Conservation (phyloP, 768 basidiomycete genomes). For the Mycena belliarum region DNA sequence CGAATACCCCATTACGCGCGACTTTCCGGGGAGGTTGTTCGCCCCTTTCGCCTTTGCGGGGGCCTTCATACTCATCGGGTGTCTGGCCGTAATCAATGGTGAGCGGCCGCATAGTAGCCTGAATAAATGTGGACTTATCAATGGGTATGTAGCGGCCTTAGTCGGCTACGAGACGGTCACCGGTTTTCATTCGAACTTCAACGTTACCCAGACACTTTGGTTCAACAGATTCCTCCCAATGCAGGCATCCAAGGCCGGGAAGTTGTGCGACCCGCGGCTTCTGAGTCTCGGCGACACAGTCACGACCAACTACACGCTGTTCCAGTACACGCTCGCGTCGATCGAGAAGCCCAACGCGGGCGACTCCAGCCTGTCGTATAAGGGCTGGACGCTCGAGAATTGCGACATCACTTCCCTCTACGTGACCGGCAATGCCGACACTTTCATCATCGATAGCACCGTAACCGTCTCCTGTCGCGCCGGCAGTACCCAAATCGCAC, state of each 20-base stretch:
- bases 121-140: too few species aligned
- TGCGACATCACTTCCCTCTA: conserved; percentile 29
- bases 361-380: conserved; percentile 24
- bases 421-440: conserved; percentile 16
- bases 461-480: conserved; percentile 21
- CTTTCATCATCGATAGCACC: conserved; percentile 21
- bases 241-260: conserved; percentile 22
- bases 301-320: conserved; percentile 28
- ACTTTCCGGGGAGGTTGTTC: background rate
- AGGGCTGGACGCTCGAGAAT: conserved; percentile 24
- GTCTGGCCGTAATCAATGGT: background rate
- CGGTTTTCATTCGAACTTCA: conserved; percentile 27
- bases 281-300: conserved; percentile 29
- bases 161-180: conserved; percentile 30
- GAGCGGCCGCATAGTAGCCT: background rate
- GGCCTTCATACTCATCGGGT: background rate
- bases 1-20: background rate
- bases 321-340: conserved; percentile 26
- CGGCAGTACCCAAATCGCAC: background rate
- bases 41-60: background rate
- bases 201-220: conserved; percentile 27
- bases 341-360: conserved; percentile 27
- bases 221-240: conserved; percentile 26
- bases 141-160: conserved; percentile 26
- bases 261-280: conserved; percentile 29